Percentiles rank a stretch among this genome's conserved stretches.
Evolutionary conservation across 805 yeast genomes (phyloP).

Genomic region (Suhomyces sp.): DNA sequence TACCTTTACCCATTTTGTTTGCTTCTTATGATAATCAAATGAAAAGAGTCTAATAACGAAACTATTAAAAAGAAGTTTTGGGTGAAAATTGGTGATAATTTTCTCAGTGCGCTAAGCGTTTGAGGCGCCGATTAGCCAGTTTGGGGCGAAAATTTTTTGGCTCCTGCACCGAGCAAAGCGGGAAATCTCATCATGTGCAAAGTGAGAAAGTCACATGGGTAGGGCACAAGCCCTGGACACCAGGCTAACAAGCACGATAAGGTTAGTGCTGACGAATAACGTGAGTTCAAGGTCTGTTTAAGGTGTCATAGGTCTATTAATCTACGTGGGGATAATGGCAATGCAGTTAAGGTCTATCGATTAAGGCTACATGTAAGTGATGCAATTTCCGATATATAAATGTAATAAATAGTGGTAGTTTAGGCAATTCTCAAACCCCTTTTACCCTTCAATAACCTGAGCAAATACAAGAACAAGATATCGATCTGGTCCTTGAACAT

Average conservation of each 20-base stretch:
- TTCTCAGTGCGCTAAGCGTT: neutral
- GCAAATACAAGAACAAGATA: conserved; percentile 34
- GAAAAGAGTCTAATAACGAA: conserved; percentile 7
- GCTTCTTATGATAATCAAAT: conserved; percentile 9
- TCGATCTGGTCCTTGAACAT: conserved; percentile 74
- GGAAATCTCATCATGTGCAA: neutral
- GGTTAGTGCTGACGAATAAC: too few relatives aligned
- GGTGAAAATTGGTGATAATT: conserved; percentile 8
- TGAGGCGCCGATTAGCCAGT: neutral
- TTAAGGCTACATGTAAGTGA: neutral
- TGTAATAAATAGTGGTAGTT: neutral
- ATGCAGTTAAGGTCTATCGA: too few relatives aligned
- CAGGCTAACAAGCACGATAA: neutral
- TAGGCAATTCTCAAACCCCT: neutral
- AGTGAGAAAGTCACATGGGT: neutral
- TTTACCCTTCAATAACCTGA: conserved; percentile 24
- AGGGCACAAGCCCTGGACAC: neutral
- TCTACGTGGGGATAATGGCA: neutral
- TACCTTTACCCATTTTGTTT: conserved; percentile 92
- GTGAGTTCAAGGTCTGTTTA: too few relatives aligned
- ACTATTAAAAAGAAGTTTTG: conserved; percentile 6
- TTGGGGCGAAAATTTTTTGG: neutral
- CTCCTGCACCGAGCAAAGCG: neutral
- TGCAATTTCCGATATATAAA: neutral
- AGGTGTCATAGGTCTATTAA: neutral